These are phyloP conservation scores for Citrus cavaleriei DNA, from an alignment of 345 rosid species.

Conservation along the genomic window DNA sequence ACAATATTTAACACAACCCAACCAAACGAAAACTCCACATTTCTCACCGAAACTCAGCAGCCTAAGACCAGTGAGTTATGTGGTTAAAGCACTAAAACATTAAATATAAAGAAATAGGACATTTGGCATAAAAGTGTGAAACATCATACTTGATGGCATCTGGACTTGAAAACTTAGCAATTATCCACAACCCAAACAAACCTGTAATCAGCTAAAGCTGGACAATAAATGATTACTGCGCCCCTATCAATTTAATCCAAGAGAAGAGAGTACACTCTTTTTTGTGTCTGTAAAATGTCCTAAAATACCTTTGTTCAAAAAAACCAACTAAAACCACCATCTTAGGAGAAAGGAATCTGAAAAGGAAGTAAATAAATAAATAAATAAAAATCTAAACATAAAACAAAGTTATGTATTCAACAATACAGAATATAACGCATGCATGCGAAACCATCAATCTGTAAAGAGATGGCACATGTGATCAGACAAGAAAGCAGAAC, in stretches of 20 bases:
- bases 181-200: background rate
- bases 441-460: background rate
- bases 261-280: background rate
- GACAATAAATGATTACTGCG: background rate
- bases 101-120: background rate
- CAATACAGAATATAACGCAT: background rate
- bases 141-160: background rate
- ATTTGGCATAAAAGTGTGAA: background rate
- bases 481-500: background rate
- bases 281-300: background rate
- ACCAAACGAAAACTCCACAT: background rate
- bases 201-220: background rate
- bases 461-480: background rate
- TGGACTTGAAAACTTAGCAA: background rate
- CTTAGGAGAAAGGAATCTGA: background rate
- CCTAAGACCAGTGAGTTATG: no score
- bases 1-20: background rate
- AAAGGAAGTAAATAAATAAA: background rate
- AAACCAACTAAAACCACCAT: background rate
- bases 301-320: background rate
- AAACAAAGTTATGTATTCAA: background rate
- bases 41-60: background rate
- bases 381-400: background rate
- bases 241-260: background rate
- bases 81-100: background rate